Evolutionary conservation across 305 asterid species (phyloP).

Genomic region (Ruellia speciosa): DNA sequence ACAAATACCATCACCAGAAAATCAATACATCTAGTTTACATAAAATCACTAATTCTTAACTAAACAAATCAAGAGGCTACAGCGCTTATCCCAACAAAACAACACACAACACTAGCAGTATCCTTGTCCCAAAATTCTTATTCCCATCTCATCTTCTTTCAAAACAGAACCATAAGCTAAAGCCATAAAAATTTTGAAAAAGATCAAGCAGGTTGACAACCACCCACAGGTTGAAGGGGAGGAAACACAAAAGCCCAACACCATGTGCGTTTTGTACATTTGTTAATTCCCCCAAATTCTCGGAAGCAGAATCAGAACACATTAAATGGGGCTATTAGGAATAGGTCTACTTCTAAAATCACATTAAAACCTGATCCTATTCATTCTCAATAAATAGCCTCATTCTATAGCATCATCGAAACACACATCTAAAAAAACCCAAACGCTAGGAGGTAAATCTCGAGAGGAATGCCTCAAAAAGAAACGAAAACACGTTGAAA

Average conservation of each 20-base stretch:
- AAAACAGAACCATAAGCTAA: not conserved
- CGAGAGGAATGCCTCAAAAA: not conserved
- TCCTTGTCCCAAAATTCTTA: not conserved
- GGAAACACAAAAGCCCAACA: not conserved
- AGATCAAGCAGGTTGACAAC: not conserved
- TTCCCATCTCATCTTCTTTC: not conserved
- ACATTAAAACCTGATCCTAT: not conserved
- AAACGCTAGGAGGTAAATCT: too few species aligned
- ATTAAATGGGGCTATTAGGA: not conserved
- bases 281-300: too few species aligned
- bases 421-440: not conserved
- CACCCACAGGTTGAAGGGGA: not conserved
- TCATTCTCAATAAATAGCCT: not conserved
- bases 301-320: not conserved
- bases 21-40: too few species aligned
- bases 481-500: slow-evolving; percentile 8
- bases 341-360: not conserved
- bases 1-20: too few species aligned
- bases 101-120: too few species aligned
- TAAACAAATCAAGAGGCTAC: too few species aligned
- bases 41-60: too few species aligned
- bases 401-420: not conserved
- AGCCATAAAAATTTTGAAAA: not conserved
- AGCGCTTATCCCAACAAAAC: too few species aligned
- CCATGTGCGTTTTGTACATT: not conserved